Evolutionary conservation across 2,329 filamentous ascomycete genomes (phyloP), one percentile per base, ranked within the genome.

Genomic region (Ophiosphaerella korrae): DNA sequence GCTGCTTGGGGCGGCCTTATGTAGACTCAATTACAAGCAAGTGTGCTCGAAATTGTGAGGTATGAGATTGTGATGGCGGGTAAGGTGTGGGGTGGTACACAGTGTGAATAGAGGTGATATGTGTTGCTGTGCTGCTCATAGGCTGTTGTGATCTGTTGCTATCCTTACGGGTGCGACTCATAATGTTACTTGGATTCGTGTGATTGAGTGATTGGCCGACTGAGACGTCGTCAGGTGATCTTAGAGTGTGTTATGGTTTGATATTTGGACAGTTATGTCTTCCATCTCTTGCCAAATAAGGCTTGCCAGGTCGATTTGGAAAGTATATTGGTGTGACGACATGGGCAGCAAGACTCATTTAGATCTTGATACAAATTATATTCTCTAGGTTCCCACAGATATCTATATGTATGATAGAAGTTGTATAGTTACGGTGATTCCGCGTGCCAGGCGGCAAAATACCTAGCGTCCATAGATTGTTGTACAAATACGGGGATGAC

Each of bases 1-100:
- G 6, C n/a, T 14, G 21, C 29, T 37, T 38, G 34, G 46, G 39
- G 35, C 31, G 36, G 34, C 40, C 29, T 47, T 58, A 51, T 55
- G 49, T 58, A 55, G 40, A 52, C 16, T 37, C 11, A 23, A 33
- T 14, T 9, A 36, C n/a, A 36, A 31, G 12, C n/a, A 45, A 33
- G 2, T 13, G 14, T 14, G 8, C 33, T 14, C 7, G 11, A 16
- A 23, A 39, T 39, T 34, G 16, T 33, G 24, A 36, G 37, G 26
- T 32, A 31, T 40, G 14, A 29, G 36, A 16, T 35, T 16, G 45
- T 34, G 9, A 45, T 43, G 16, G 32, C 8, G 31, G 21, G 45
- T 18, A 45, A 38, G 34, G 48, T 42, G 39, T 52, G 34, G 50
- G 26, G 54, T 54, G 39, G 29, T 53, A 53, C 48, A 45, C 45